Percentiles rank a stretch among this genome's conserved stretches.
Evolutionary conservation across 441 rosid genomes (phyloP).

Genomic region (Metrosideros polymorpha): DNA sequence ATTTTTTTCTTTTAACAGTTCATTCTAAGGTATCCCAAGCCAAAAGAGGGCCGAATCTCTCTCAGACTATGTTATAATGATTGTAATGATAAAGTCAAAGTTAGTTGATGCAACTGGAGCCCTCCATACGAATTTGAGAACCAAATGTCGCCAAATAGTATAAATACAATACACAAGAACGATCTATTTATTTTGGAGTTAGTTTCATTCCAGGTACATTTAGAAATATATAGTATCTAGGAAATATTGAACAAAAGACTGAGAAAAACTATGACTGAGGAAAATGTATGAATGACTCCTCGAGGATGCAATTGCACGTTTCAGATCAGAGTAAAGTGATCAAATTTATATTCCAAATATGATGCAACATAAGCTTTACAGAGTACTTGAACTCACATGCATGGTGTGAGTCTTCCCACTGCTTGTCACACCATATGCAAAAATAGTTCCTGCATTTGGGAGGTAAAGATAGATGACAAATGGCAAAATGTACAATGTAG

Average conservation of each 20-base stretch:
- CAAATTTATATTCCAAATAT: not conserved
- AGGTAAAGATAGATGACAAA: not conserved
- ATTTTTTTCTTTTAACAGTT: not conserved
- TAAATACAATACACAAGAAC: not conserved
- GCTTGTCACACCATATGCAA: constrained; percentile 99
- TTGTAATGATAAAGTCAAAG: not conserved
- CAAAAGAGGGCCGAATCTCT: not conserved
- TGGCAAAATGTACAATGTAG: constrained; percentile 11
- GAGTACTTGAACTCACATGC: constrained; percentile 62
- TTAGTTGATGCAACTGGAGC: not conserved
- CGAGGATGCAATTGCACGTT: not conserved
- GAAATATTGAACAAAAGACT: not conserved
- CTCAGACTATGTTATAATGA: not conserved
- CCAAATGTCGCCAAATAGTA: not conserved
- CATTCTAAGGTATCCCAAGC: not conserved
- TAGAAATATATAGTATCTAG: not conserved
- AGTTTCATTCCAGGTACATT: not conserved
- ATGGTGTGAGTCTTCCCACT: constrained; percentile 99
- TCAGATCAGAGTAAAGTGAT: not conserved
- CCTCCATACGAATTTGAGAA: not conserved
- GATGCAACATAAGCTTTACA: not conserved
- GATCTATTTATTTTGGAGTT: not conserved
- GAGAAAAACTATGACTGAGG: not conserved
- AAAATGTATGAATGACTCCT: not conserved
- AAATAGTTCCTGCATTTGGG: constrained; percentile 67